phyloP scores from a whole-genome alignment of 345 rosid genomes.

The Citrus sp. region DNA sequence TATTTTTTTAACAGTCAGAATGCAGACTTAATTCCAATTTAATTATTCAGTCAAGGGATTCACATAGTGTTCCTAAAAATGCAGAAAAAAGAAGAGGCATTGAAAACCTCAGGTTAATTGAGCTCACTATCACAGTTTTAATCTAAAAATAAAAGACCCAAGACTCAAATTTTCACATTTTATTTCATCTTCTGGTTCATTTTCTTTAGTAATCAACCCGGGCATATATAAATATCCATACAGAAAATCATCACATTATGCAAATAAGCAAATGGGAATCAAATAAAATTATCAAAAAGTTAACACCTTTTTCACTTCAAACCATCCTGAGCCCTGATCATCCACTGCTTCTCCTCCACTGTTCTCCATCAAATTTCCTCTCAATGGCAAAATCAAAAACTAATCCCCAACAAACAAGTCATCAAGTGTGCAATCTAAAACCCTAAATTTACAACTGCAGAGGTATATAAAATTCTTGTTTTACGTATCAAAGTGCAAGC shows the following conservation, averaged over 20 bases:
- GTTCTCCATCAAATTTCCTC: conserved; percentile 41
- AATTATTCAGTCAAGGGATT: not conserved
- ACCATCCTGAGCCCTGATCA: conserved; percentile 74
- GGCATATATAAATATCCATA: not conserved
- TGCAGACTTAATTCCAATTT: not conserved
- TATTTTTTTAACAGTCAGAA: not conserved
- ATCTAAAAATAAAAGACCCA: not conserved
- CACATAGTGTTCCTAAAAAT: not conserved
- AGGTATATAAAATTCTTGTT: not conserved
- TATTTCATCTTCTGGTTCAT: not conserved
- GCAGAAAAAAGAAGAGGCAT: not conserved
- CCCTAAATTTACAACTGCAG: conserved; percentile 12
- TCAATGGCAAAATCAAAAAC: not conserved
- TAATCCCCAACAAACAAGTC: not conserved
- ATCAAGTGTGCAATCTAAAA: conserved; percentile 10
- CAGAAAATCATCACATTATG: not conserved
- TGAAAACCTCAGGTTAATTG: not conserved
- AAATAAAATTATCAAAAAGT: conserved; percentile 1
- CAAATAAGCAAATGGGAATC: not conserved
- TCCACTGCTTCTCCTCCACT: conserved; percentile 40
- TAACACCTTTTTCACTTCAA: conserved; percentile 62
- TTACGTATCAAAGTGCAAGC: conserved; percentile 15
- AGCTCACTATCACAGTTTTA: conserved; percentile 4
- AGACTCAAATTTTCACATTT: too few species aligned
- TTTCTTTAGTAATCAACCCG: not conserved